Conservation (phyloP, 2,329 filamentous ascomycete species). For the Colletotrichum sp. region DNA sequence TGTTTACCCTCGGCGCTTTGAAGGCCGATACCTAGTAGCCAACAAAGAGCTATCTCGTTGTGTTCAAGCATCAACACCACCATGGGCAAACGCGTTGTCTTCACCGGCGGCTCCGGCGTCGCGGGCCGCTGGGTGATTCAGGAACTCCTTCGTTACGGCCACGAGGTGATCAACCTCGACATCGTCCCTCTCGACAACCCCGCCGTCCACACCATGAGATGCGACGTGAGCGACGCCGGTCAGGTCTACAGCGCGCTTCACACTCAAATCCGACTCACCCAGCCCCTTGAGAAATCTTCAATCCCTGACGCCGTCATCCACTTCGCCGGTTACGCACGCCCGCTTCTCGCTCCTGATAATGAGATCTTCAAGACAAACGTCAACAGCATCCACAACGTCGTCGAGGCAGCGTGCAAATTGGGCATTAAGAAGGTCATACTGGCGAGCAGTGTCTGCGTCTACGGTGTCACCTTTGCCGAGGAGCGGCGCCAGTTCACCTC, state of each 20-base stretch:
- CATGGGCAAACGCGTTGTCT: slow-evolving; percentile 31
- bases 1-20: neutral
- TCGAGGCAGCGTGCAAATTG: slow-evolving; percentile 67
- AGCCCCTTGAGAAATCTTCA: slow-evolving; percentile 33
- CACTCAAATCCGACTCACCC: slow-evolving; percentile 52
- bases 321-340: slow-evolving; percentile 63
- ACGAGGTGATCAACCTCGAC: slow-evolving; percentile 41
- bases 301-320: slow-evolving; percentile 67
- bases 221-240: slow-evolving; percentile 38
- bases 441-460: slow-evolving; percentile 63
- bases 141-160: slow-evolving; percentile 33
- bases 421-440: slow-evolving; percentile 68
- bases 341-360: slow-evolving; percentile 66
- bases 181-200: slow-evolving; percentile 31
- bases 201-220: slow-evolving; percentile 37
- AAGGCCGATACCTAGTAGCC: neutral
- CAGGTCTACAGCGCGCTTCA: slow-evolving; percentile 42
- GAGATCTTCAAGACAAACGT: slow-evolving; percentile 63
- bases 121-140: slow-evolving; percentile 38
- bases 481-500: slow-evolving; percentile 60
- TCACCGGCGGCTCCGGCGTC: slow-evolving; percentile 40
- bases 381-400: slow-evolving; percentile 63
- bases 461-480: slow-evolving; percentile 67
- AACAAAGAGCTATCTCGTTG: neutral
- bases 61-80: neutral